A percentile compares a stretch with the other conserved stretches of the same genome.
Evolutionary conservation across 371 early-diverging fungal genomes (phyloP).

Genomic region (Mucor indicus): DNA sequence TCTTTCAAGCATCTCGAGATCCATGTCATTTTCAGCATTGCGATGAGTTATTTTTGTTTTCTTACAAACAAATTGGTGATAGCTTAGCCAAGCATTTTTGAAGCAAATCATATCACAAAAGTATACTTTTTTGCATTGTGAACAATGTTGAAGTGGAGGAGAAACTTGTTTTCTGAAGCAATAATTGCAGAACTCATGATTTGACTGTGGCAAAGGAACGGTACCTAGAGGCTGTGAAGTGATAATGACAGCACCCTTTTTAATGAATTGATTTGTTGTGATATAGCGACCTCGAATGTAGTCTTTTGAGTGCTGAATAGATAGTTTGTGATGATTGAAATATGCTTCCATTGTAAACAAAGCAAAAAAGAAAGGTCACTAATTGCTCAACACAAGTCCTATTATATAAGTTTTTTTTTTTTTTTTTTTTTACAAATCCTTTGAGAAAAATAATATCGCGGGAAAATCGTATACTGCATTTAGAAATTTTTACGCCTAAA

Average conservation of each 20-base stretch:
- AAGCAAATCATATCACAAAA: slow-evolving; percentile 47
- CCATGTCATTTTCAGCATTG: slow-evolving; percentile 22
- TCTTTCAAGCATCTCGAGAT: slow-evolving; percentile 44
- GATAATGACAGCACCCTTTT: slow-evolving; percentile 30
- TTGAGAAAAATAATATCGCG: background rate
- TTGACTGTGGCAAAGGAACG: slow-evolving; percentile 25
- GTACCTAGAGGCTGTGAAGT: slow-evolving; percentile 46
- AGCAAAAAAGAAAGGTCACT: background rate
- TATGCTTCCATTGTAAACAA: slow-evolving; percentile 12
- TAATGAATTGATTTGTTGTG: slow-evolving; percentile 9
- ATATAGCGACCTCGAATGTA: slow-evolving; percentile 26
- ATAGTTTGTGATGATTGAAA: slow-evolving; percentile 10
- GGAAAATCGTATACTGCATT: too few relatives aligned
- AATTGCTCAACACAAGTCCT: too few relatives aligned
- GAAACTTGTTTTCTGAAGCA: slow-evolving; percentile 34
- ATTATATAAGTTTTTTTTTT: too few relatives aligned
- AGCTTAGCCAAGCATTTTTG: slow-evolving; percentile 46
- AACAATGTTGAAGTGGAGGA: slow-evolving; percentile 37
- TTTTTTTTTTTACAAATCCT: background rate
- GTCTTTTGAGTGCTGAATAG: slow-evolving; percentile 14
- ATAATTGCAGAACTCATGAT: slow-evolving; percentile 42
- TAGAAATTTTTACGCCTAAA: too few relatives aligned
- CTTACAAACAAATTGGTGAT: slow-evolving; percentile 44
- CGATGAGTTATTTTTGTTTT: background rate
- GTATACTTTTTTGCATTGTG: slow-evolving; percentile 44